These are phyloP conservation scores for Paecilomyces dactylethromorphus DNA, from an alignment of 2,329 filamentous ascomycete genomes.

Conservation along the genomic window DNA sequence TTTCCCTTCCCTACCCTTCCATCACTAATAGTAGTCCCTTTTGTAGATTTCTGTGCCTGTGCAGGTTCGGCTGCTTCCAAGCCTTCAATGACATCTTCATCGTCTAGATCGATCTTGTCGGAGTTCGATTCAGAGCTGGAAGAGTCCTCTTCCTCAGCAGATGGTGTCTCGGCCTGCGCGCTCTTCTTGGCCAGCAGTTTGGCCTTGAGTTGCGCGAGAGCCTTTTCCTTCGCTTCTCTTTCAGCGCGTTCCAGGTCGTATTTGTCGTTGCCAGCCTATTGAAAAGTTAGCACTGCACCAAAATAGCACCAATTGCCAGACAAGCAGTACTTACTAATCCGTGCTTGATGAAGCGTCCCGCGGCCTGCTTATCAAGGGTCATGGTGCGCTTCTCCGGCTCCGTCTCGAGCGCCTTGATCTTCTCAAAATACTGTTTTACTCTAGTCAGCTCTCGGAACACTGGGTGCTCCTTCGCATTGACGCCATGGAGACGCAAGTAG, in stretches of 20 bases:
- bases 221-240: constrained; percentile 44
- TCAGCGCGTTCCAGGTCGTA: constrained; percentile 45
- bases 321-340: constrained; percentile 55
- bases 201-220: constrained; percentile 44
- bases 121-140: constrained; percentile 10
- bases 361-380: constrained; percentile 66
- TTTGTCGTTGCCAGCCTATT: constrained; percentile 44
- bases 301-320: not conserved
- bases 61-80: constrained; percentile 2
- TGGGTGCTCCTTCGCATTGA: constrained; percentile 75
- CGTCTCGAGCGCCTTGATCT: constrained; percentile 73
- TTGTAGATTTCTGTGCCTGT: constrained; percentile 2
- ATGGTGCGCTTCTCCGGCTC: constrained; percentile 53
- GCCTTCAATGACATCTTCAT: constrained; percentile 7
- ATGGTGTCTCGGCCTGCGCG: constrained; percentile 15
- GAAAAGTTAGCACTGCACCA: constrained; percentile 3
- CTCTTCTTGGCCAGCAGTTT: constrained; percentile 35
- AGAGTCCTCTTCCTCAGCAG: constrained; percentile 6
- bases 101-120: constrained; percentile 7
- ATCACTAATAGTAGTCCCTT: constrained; percentile 4
- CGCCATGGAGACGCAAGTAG: constrained; percentile 69
- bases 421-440: constrained; percentile 85
- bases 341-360: constrained; percentile 73
- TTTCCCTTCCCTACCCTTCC: constrained; percentile 18
- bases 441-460: constrained; percentile 80